A percentile compares a stretch with the other conserved stretches of the same genome.
Conservation (phyloP, 768 basidiomycete genomes). For the Pluteus cervinus region DNA sequence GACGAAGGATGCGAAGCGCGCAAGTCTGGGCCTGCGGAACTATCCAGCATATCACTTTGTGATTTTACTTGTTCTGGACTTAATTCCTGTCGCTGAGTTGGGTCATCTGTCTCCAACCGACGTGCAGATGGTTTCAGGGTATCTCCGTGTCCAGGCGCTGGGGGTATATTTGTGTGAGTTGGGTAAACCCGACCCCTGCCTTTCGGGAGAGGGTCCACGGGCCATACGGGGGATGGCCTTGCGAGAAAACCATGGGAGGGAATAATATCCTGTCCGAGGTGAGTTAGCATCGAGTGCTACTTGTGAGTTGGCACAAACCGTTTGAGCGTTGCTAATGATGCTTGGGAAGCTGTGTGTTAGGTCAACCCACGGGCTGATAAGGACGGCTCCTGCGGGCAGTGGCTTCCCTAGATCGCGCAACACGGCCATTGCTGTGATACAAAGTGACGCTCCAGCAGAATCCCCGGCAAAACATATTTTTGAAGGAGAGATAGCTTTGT, state of each 20-base stretch:
- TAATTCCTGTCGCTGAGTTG: slow-evolving; percentile 10
- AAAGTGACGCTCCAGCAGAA: slow-evolving; percentile 88
- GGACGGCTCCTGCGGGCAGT: slow-evolving; percentile 77
- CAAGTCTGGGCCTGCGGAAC: slow-evolving; percentile 1
- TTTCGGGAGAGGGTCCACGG: slow-evolving; percentile 59
- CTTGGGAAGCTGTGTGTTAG: slow-evolving; percentile 93
- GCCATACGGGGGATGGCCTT: slow-evolving; percentile 81
- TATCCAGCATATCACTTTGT: slow-evolving; percentile 26
- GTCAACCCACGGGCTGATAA: slow-evolving; percentile 89
- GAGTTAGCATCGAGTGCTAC: slow-evolving; percentile 17
- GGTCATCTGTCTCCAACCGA: slow-evolving; percentile 19
- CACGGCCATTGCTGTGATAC: slow-evolving; percentile 76
- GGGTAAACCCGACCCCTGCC: slow-evolving; percentile 50
- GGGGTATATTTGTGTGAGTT: slow-evolving; percentile 2
- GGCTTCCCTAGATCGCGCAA: slow-evolving; percentile 83
- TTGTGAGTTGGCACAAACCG: slow-evolving; percentile 40
- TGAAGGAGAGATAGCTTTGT: slow-evolving; percentile 72
- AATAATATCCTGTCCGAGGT: slow-evolving; percentile 59
- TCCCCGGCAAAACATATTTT: slow-evolving; percentile 87
- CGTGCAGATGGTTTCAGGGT: slow-evolving; percentile 30
- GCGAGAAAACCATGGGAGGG: slow-evolving; percentile 74
- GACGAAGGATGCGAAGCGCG: not conserved
- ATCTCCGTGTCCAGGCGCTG: slow-evolving; percentile 43
- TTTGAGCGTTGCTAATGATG: slow-evolving; percentile 76
- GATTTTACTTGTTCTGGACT: slow-evolving; percentile 14